These are phyloP conservation scores for Exidia glandulosa DNA, from an alignment of 768 basidiomycete species.

Conservation along the genomic window DNA sequence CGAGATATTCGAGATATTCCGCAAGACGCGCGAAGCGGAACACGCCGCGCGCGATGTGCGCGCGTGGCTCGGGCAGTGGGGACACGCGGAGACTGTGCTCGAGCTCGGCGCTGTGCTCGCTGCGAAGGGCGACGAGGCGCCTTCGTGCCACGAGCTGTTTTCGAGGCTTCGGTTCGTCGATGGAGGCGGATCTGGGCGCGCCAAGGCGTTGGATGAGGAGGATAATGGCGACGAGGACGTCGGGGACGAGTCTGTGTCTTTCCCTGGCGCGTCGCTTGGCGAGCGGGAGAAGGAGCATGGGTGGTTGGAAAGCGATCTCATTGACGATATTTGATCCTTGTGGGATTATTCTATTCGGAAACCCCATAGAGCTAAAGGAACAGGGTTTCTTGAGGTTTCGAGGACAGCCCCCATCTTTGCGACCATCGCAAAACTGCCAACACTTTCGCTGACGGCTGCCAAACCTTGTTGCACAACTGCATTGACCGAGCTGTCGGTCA, in stretches of 20 bases:
- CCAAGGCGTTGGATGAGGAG: neutral
- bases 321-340: slow-evolving; percentile 13
- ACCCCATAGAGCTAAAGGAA: too few species aligned
- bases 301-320: slow-evolving; percentile 25
- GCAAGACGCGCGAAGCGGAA: slow-evolving; percentile 47
- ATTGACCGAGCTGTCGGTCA: too few species aligned
- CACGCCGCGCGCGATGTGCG: slow-evolving; percentile 45
- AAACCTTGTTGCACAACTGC: too few species aligned
- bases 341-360: too few species aligned
- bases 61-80: slow-evolving; percentile 54
- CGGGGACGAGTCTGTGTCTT: slow-evolving; percentile 15
- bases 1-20: slow-evolving; percentile 61
- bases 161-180: neutral
- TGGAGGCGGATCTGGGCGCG: neutral
- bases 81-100: slow-evolving; percentile 34
- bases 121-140: slow-evolving; percentile 14
- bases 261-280: neutral
- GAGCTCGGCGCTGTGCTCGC: slow-evolving; percentile 53
- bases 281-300: slow-evolving; percentile 21
- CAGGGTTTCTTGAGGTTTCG: too few species aligned
- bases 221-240: too few species aligned
- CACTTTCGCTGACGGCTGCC: too few species aligned
- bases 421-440: too few species aligned
- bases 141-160: neutral
- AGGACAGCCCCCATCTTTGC: too few species aligned